Evolutionary conservation across 2,329 filamentous ascomycete species (phyloP).

Genomic region (Apiospora arundinis): DNA sequence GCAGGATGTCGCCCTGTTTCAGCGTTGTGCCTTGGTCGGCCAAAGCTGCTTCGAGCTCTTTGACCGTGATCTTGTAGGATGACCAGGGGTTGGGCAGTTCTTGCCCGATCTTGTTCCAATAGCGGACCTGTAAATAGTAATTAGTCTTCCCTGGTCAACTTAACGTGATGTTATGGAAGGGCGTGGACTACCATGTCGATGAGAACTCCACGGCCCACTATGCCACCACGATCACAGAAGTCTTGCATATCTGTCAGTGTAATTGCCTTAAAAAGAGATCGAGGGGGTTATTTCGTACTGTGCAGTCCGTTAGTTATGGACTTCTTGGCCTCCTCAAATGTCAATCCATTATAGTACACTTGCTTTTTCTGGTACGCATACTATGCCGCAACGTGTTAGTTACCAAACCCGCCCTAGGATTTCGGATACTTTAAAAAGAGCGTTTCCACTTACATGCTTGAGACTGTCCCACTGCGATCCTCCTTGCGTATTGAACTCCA

Average conservation of each 20-base stretch:
- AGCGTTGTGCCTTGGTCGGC: background rate
- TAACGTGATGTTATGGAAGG: too few relatives aligned
- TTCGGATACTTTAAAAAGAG: background rate
- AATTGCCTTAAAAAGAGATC: background rate
- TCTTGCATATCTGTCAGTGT: background rate
- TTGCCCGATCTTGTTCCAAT: background rate
- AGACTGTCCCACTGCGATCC: constrained; percentile 28
- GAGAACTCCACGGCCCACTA: constrained; percentile 18
- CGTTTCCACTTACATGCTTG: background rate
- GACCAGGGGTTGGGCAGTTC: background rate
- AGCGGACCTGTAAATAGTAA: background rate
- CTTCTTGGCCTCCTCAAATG: background rate
- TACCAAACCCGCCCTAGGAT: background rate
- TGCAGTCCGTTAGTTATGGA: constrained; percentile 34
- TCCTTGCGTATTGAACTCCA: constrained; percentile 26
- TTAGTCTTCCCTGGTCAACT: background rate
- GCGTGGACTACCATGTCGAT: background rate
- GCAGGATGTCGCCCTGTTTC: constrained; percentile 2
- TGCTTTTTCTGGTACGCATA: constrained; percentile 4
- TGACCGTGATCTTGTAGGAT: background rate
- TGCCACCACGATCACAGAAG: constrained; percentile 15
- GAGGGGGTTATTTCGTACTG: background rate
- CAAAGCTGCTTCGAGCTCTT: background rate
- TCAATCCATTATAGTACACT: background rate
- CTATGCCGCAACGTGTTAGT: background rate